A percentile compares a stretch with the other conserved stretches of the same genome.
Conservation (phyloP, 2,329 filamentous ascomycete species). For the Trichophyton simii region DNA sequence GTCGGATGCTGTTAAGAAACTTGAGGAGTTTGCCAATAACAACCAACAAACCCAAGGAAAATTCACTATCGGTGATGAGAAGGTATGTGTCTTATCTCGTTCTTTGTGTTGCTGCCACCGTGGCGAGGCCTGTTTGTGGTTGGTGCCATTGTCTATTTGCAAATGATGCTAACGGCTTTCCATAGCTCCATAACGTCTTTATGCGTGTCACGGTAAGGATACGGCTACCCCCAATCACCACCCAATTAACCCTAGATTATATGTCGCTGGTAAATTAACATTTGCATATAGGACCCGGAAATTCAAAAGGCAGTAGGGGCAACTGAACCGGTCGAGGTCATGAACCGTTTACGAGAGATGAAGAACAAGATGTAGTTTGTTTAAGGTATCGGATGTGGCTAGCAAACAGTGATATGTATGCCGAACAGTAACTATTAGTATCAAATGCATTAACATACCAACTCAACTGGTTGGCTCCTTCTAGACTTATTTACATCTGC, state of each 20-base stretch:
- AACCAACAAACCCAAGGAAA: conserved; percentile 86
- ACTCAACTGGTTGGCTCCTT: not conserved
- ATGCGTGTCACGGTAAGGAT: conserved; percentile 67
- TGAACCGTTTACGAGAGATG: conserved; percentile 75
- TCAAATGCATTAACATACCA: not conserved
- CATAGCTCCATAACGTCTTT: conserved; percentile 82
- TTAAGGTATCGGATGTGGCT: not conserved
- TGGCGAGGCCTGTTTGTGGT: not conserved
- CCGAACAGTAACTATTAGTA: not conserved
- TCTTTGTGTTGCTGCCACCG: not conserved
- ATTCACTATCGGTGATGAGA: conserved; percentile 95
- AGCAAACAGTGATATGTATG: not conserved
- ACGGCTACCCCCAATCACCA: not conserved
- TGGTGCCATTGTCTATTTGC: not conserved
- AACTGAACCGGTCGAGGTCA: conserved; percentile 68
- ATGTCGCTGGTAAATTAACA: not conserved
- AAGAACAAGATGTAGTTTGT: conserved; percentile 43
- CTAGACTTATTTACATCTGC: not conserved
- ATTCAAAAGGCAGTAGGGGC: conserved; percentile 76
- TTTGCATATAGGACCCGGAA: conserved; percentile 51
- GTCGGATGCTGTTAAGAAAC: conserved; percentile 60
- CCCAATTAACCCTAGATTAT: not conserved
- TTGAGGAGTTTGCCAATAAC: conserved; percentile 61
- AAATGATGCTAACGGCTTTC: not conserved
- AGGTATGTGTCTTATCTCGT: conserved; percentile 43